These are phyloP conservation scores for Fomitopsis betulina DNA, from an alignment of 1,284 basidiomycete genomes.

Conservation along the genomic window DNA sequence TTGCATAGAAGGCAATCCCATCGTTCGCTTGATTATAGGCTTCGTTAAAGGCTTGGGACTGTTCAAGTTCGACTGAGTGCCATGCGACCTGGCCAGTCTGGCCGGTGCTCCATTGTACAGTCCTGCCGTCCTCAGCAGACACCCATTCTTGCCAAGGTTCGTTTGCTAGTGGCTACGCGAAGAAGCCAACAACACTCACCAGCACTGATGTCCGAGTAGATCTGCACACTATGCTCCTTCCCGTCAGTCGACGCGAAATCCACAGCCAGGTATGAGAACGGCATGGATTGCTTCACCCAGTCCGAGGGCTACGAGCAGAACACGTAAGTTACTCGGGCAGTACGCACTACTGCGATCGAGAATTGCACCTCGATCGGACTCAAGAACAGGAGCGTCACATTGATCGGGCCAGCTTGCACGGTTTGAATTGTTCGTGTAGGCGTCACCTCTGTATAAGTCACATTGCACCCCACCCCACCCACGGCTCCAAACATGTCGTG, in stretches of 20 bases:
- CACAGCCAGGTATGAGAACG: constrained; percentile 15
- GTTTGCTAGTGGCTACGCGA: not conserved
- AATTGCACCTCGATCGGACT: constrained; percentile 15
- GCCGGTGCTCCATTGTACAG: constrained; percentile 10
- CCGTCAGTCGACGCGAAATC: constrained; percentile 11
- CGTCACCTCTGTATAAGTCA: constrained; percentile 4
- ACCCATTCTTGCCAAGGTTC: constrained; percentile 10
- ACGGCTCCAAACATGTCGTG: not conserved
- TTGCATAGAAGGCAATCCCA: constrained; percentile 16
- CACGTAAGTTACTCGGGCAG: not conserved
- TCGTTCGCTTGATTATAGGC: constrained; percentile 16
- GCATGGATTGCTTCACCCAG: constrained; percentile 14
- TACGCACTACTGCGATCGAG: not conserved
- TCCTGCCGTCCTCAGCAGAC: constrained; percentile 7
- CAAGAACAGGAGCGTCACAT: constrained; percentile 11
- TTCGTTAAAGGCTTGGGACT: constrained; percentile 8
- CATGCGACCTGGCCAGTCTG: constrained; percentile 8
- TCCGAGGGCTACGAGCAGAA: constrained; percentile 10
- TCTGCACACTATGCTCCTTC: constrained; percentile 10
- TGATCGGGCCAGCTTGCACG: constrained; percentile 9
- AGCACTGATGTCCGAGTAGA: constrained; percentile 13
- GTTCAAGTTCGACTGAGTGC: constrained; percentile 13
- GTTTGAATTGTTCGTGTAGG: constrained; percentile 12
- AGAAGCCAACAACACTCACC: constrained; percentile 2
- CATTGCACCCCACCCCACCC: not conserved